phyloP scores from a whole-genome alignment of 1,139 yeast genomes.

The Williopsis jadinii region DNA sequence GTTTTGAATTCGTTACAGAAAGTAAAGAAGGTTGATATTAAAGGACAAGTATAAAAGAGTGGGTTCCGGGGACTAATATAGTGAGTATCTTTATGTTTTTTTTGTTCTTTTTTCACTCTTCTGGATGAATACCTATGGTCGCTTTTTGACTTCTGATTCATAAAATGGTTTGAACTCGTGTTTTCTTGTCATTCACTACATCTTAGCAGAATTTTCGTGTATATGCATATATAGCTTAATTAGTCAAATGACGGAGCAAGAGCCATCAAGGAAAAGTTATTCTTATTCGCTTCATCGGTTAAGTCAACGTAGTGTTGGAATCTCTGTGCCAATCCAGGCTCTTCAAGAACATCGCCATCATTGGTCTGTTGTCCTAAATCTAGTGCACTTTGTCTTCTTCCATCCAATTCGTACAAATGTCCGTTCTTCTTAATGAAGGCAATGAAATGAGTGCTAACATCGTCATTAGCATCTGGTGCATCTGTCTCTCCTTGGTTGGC shows the following conservation, averaged over 20 bases:
- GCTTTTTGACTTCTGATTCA: no score
- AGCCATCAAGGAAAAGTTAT: conserved; percentile 65
- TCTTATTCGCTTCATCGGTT: conserved; percentile 51
- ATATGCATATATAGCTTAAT: not conserved
- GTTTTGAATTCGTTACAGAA: conserved; percentile 39
- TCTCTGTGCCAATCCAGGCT: conserved; percentile 42
- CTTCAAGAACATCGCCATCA: conserved; percentile 45
- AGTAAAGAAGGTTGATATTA: conserved; percentile 72
- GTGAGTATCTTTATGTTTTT: not conserved
- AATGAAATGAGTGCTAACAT: conserved; percentile 72
- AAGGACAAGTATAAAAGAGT: conserved; percentile 62
- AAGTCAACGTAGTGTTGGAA: conserved; percentile 60
- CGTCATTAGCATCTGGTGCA: conserved; percentile 65
- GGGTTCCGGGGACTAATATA: not conserved
- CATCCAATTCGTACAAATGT: conserved; percentile 81
- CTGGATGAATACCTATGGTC: not conserved
- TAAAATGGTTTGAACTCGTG: no score
- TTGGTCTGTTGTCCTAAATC: conserved; percentile 43
- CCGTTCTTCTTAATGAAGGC: conserved; percentile 56
- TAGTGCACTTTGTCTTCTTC: conserved; percentile 75
- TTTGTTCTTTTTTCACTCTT: not conserved
- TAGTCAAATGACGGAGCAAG: conserved; percentile 39
- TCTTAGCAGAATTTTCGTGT: no score
- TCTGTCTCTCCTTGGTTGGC: conserved; percentile 71
- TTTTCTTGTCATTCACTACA: no score